phyloP scores from a whole-genome alignment of 306 rosid species.

The Astragalus membranaceus region DNA sequence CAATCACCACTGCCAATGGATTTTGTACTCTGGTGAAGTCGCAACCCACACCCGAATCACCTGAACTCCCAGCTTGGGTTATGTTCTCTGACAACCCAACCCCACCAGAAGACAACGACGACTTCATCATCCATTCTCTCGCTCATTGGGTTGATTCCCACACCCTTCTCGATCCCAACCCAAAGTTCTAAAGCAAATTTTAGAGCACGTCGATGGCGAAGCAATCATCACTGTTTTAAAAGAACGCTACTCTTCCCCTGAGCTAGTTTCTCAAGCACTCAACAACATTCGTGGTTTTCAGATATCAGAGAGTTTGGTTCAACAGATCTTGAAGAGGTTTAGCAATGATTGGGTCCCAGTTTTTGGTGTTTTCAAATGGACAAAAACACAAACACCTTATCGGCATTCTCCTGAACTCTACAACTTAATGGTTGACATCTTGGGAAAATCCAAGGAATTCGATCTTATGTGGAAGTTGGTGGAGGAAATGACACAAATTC shows the following conservation, averaged over 20 bases:
- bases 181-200: neutral
- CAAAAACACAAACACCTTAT: slow-evolving; percentile 63
- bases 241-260: slow-evolving; percentile 40
- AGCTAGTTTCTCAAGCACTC: slow-evolving; percentile 41
- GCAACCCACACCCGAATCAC: slow-evolving; percentile 36
- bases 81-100: slow-evolving; percentile 33
- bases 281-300: slow-evolving; percentile 20
- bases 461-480: slow-evolving; percentile 59
- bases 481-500: slow-evolving; percentile 46
- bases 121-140: slow-evolving; percentile 76
- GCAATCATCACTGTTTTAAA: slow-evolving; percentile 40
- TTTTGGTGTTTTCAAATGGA: slow-evolving; percentile 70
- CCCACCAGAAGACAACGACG: slow-evolving; percentile 33
- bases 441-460: slow-evolving; percentile 49
- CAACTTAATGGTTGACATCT: slow-evolving; percentile 53
- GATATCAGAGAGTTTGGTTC: slow-evolving; percentile 36
- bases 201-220: slow-evolving; percentile 25
- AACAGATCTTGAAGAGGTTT: slow-evolving; percentile 60
- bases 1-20: slow-evolving; percentile 7
- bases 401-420: slow-evolving; percentile 44
- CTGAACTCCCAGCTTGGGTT: slow-evolving; percentile 64
- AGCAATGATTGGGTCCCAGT: slow-evolving; percentile 57
- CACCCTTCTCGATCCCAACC: slow-evolving; percentile 9
- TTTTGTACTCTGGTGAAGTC: slow-evolving; percentile 37
- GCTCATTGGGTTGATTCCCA: slow-evolving; percentile 60